Evolutionary conservation across 1,284 basidiomycete genomes (phyloP), one percentile per base, ranked within the genome.

Genomic region (Boletellus deceptivus): DNA sequence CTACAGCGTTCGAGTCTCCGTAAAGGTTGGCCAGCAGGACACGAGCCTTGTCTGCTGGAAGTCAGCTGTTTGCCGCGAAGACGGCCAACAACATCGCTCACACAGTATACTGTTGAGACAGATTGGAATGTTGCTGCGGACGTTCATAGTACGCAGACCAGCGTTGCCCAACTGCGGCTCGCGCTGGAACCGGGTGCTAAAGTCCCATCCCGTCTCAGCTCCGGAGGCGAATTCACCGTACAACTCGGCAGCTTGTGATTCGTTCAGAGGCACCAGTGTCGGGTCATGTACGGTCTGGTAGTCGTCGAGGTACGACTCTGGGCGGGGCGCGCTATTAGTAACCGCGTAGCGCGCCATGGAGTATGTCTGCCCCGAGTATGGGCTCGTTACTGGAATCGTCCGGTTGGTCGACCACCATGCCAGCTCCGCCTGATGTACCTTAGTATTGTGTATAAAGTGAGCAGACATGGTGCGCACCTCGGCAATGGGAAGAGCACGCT

Each of bases 191-290:
- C 85, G 74, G 2, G 72, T 69, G 9, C 70, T 71, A 37, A 45
- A 49, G 35, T 49, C 48, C 48, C 48, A 49, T 5, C 48, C 48
- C 1, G 48, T 31, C 27, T 49, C 48, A 1, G 93, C 94, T 39
- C 91, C 93, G 45, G 78, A 80, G 0, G 94, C 93, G 18, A 98
- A 79, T 65, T 96, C 88, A 17, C 89, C 80, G 62, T 94, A 98
- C n/a, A 98, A 67, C 3, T 76, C 80, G 0, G 78, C 76, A 43
- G 79, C 76, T 62, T 86, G 70, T 2, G 75, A 70, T 18, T 83
- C 83, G 51, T 80, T 87, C 44, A 92, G 70, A 5, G 80, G 65
- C 0, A 62, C 59, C 6, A 82, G 59, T 0, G 75, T 73, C 0
- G 84, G 79, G 48, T 83, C 85, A 52, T 87, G 82, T 6, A 81